Conservation (phyloP, 2,329 filamentous ascomycete species). For the Raffaelea ambrosiae region DNA sequence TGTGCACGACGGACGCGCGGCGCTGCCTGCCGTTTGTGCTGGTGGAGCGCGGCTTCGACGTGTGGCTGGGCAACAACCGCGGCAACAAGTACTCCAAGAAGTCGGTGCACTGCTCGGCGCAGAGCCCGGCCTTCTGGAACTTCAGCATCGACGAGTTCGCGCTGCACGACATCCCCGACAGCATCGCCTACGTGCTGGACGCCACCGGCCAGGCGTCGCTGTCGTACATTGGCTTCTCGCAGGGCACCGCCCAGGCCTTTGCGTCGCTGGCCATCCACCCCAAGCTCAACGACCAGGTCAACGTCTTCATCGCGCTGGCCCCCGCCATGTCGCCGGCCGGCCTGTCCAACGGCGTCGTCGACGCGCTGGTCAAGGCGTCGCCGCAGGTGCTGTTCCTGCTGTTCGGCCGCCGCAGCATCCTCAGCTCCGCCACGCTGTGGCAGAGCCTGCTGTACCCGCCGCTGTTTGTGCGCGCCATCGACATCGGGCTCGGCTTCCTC, state of each 20-base stretch:
- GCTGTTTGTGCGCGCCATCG: constrained; percentile 82
- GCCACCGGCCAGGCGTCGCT: constrained; percentile 75
- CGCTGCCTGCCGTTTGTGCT: constrained; percentile 82
- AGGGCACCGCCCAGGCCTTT: constrained; percentile 95
- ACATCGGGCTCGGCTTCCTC: constrained; percentile 69
- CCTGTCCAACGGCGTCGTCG: constrained; percentile 80
- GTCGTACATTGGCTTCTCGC: constrained; percentile 95
- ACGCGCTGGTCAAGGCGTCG: constrained; percentile 87
- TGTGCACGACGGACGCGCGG: constrained; percentile 79
- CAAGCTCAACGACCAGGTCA: constrained; percentile 81
- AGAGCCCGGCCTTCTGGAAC: constrained; percentile 78
- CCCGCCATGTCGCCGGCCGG: constrained; percentile 95
- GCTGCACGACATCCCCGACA: constrained; percentile 94
- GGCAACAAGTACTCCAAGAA: constrained; percentile 99
- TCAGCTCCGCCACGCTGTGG: constrained; percentile 95
- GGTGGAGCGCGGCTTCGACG: constrained; percentile 87
- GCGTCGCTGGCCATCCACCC: constrained; percentile 89
- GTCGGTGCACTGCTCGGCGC: constrained; percentile 66
- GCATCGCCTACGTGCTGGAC: constrained; percentile 81
- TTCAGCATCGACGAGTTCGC: constrained; percentile 99
- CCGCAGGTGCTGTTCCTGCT: constrained; percentile 87
- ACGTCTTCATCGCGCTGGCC: constrained; percentile 92
- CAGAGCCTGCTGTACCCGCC: constrained; percentile 91
- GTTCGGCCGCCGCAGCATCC: constrained; percentile 83
- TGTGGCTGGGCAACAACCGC: constrained; percentile 96